Evolutionary conservation across 768 basidiomycete genomes (phyloP).

Genomic region (Cystofilobasidium ferigula): DNA sequence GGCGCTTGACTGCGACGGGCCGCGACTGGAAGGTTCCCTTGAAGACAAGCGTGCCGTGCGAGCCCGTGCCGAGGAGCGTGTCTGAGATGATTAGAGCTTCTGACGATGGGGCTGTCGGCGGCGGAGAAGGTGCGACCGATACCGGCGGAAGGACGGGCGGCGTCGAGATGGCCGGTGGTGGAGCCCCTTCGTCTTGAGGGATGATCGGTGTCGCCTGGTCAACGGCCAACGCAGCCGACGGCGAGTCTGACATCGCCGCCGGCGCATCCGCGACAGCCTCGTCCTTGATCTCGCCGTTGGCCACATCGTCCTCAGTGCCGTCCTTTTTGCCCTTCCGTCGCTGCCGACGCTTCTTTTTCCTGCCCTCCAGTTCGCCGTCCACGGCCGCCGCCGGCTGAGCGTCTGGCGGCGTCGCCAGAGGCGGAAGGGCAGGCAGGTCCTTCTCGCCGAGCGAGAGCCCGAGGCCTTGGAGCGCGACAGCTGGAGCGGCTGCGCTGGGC

Average conservation of each 20-base stretch:
- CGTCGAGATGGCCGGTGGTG: background rate
- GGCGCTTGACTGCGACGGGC: constrained; percentile 94
- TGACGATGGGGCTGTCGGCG: constrained; percentile 37
- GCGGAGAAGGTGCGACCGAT: background rate
- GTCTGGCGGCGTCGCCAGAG: too few relatives aligned
- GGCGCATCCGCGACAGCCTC: too few relatives aligned
- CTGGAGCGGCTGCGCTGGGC: too few relatives aligned
- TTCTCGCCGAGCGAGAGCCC: too few relatives aligned
- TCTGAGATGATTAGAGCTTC: constrained; percentile 8
- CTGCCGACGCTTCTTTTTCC: constrained; percentile 30
- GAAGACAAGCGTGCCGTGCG: constrained; percentile 82
- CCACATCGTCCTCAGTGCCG: constrained; percentile 37
- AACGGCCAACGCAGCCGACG: background rate
- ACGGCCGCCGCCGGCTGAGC: background rate
- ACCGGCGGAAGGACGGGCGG: background rate
- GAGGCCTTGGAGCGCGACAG: too few relatives aligned
- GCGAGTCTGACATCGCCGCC: too few relatives aligned
- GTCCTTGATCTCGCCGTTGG: constrained; percentile 32
- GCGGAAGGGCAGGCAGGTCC: too few relatives aligned
- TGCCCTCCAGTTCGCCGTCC: constrained; percentile 8
- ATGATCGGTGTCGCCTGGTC: background rate
- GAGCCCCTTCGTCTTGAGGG: background rate
- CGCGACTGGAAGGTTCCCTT: constrained; percentile 76
- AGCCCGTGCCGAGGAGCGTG: constrained; percentile 5
- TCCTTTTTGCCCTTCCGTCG: constrained; percentile 46